Evolutionary conservation across 257 asterid genomes (phyloP).

Genomic region (Solanum medicagineum): DNA sequence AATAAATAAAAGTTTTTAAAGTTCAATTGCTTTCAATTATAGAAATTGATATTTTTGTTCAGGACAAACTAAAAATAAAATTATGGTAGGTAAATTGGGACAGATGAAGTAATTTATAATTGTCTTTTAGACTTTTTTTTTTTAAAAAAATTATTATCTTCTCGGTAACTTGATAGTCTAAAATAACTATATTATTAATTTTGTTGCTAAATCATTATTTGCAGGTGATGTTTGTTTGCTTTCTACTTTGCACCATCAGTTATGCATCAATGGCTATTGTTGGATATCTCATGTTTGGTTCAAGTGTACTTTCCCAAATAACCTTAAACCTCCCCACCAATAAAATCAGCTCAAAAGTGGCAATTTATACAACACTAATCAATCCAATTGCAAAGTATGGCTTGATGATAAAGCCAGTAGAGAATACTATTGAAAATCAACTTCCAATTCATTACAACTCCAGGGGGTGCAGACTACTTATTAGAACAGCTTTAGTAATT

Average conservation of each 20-base stretch:
- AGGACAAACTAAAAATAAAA: background rate
- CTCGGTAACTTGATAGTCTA: no score
- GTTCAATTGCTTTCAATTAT: background rate
- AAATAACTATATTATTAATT: no score
- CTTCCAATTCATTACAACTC: constrained; percentile 1
- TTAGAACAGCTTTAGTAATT: constrained; percentile 38
- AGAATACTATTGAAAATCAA: constrained; percentile 35
- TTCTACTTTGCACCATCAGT: constrained; percentile 44
- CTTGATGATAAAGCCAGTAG: constrained; percentile 61
- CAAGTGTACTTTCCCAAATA: constrained; percentile 47
- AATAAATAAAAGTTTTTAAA: no score
- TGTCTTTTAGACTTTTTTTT: no score
- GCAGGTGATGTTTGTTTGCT: constrained; percentile 72
- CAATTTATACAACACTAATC: constrained; percentile 68
- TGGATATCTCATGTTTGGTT: constrained; percentile 80
- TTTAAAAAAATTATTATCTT: no score
- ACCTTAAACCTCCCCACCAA: constrained; percentile 58
- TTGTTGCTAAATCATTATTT: background rate
- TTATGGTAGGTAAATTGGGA: background rate
- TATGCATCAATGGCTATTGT: constrained; percentile 68
- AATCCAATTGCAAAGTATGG: constrained; percentile 81
- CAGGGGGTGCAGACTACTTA: constrained; percentile 15
- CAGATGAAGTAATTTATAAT: no score
- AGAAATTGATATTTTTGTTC: no score
- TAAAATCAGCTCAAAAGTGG: constrained; percentile 51